phyloP scores from a whole-genome alignment of 1,284 basidiomycete species.

The Neonothopanus nambi region DNA sequence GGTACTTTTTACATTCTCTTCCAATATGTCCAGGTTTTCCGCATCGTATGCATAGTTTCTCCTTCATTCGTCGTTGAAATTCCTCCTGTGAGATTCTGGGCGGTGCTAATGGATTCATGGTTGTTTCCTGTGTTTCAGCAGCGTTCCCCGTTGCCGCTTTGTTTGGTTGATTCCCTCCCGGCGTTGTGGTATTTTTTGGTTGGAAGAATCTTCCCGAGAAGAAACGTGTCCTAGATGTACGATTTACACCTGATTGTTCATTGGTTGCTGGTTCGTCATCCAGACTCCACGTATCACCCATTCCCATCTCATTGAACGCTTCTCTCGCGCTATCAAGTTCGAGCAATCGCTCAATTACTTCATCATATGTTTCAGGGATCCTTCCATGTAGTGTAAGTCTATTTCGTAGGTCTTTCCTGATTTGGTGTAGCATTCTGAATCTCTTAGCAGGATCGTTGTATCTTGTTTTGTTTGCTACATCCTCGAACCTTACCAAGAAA shows the following conservation, averaged over 20 bases:
- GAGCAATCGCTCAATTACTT: background rate
- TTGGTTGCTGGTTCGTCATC: background rate
- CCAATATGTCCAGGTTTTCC: background rate
- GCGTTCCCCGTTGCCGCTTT: no score
- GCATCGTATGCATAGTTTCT: background rate
- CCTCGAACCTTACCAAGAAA: background rate
- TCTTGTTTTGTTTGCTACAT: no score
- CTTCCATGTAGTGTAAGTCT: no score
- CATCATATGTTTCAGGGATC: background rate
- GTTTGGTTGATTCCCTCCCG: background rate
- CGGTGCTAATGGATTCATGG: no score
- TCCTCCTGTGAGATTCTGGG: no score
- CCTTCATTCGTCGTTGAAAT: background rate
- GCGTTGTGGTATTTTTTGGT: background rate
- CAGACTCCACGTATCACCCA: background rate
- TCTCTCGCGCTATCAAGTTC: conserved; percentile 1
- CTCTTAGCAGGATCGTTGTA: no score
- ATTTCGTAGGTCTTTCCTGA: no score
- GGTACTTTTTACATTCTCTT: background rate
- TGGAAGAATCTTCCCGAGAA: background rate
- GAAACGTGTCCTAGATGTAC: background rate
- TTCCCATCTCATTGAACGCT: conserved; percentile 2
- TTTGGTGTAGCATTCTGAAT: no score
- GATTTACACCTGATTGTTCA: background rate
- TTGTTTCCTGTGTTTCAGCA: no score